Evolutionary conservation across 345 rosid genomes (phyloP), one percentile per base, ranked within the genome.

Genomic region (Aegle marmelos): DNA sequence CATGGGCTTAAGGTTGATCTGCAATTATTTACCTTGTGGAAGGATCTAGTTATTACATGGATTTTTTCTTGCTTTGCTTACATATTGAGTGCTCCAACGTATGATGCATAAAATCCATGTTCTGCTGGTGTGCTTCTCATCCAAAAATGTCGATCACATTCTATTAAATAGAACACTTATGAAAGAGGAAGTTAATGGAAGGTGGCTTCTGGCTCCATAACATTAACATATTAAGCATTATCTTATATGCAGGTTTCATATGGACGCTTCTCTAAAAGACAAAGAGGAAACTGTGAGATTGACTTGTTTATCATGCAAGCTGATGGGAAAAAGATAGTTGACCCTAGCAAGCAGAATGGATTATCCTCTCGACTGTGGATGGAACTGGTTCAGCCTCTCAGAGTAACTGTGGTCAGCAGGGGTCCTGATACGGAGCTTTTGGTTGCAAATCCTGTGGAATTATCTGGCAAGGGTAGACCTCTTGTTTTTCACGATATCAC

Each of bases 381-480:
- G 88, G 97, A 92, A 75, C 88, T 96, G 19, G 83, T 76, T 19
- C 95, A 85, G 70, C 99, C 99, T 77, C 89, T 96, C 17, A 90
- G 95, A 85, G 99, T 96, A 41, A 90, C 92, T 14, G 77, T 89
- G 37, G 89, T 86, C 66, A 91, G 87, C 75, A 87, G 97, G 25
- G 99, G 98, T 77, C 99, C 99, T 69, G 99, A 96, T 80, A 90
- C 91, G 0, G 94, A 96, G 85, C 91, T 94, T 71, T 82, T 92
- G 67, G 97, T 96, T 25, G 97, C 98, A 72, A 96, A 96, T 76
- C 97, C 95, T 24, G 99, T 96, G 64, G 97, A 94, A 79, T 79
- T 96, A 87, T 92, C 95, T 19, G 95, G 98, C 79, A 96, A 92
- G 68, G 99, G 99, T 25, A 87, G 99, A 31, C 99, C 99, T 73